Conservation (phyloP, 805 yeast genomes). For the Schwanniomyces sp. region DNA sequence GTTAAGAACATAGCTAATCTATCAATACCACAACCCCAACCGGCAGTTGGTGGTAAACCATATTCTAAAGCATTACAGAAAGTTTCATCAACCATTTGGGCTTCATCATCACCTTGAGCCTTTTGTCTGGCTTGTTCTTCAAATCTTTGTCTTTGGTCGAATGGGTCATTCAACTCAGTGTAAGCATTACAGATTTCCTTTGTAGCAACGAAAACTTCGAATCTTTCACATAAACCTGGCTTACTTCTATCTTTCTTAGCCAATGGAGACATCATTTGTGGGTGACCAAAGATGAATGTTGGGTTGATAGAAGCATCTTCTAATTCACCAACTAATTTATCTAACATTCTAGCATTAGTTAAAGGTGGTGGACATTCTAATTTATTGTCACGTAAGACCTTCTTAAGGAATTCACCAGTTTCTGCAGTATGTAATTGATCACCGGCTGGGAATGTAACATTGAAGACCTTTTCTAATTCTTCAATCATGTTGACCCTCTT, state of each 20-base stretch:
- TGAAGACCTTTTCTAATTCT: slow-evolving; percentile 82
- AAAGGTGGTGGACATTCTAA: slow-evolving; percentile 90
- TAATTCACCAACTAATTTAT: slow-evolving; percentile 94
- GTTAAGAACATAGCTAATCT: slow-evolving; percentile 98
- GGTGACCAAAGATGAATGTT: slow-evolving; percentile 97
- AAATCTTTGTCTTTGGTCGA: slow-evolving; percentile 95
- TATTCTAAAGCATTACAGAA: slow-evolving; percentile 97
- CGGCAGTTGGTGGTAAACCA: slow-evolving; percentile 99
- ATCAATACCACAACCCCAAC: slow-evolving; percentile 99
- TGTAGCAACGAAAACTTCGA: slow-evolving; percentile 97
- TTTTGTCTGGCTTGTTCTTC: slow-evolving; percentile 99
- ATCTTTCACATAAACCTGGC: slow-evolving; percentile 97
- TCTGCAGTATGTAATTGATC: slow-evolving; percentile 91
- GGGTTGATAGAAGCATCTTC: slow-evolving; percentile 96
- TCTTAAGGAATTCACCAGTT: slow-evolving; percentile 87
- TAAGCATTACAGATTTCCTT: slow-evolving; percentile 98
- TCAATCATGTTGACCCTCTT: slow-evolving; percentile 97
- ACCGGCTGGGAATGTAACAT: slow-evolving; percentile 93
- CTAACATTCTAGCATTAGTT: slow-evolving; percentile 98
- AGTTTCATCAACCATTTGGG: slow-evolving; percentile 92
- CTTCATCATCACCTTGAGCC: slow-evolving; percentile 99
- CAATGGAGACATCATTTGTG: slow-evolving; percentile 99
- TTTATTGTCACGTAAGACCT: slow-evolving; percentile 72
- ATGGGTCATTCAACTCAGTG: slow-evolving; percentile 98
- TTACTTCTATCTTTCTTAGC: slow-evolving; percentile 92